Evolutionary conservation across 108 stramenopile species (phyloP).

Genomic region (Conticribra guillardii): DNA sequence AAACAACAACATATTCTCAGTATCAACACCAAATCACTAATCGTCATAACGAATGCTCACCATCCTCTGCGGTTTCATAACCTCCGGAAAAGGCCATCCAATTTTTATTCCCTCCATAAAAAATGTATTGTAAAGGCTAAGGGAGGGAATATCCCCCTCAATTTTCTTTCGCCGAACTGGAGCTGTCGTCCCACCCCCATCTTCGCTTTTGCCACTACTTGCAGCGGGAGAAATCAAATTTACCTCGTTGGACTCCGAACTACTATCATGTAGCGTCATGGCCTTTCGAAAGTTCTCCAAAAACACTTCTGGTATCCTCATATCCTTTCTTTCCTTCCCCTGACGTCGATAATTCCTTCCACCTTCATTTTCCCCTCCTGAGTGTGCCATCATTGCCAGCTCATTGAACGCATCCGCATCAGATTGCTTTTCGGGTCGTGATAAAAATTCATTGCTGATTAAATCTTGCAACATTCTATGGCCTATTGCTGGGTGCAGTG

Average conservation of each 20-base stretch:
- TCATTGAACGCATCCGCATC: not conserved
- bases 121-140: conserved; percentile 58
- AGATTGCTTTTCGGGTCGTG: too few relatives aligned
- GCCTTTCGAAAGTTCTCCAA: conserved; percentile 48
- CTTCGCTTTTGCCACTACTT: not conserved
- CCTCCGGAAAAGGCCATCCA: conserved; percentile 73
- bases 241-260: not conserved
- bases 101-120: conserved; percentile 71
- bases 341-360: conserved; percentile 7
- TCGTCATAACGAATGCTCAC: too few relatives aligned
- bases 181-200: not conserved
- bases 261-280: conserved; percentile 10
- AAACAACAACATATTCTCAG: too few relatives aligned
- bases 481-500: too few relatives aligned
- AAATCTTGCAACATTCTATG: too few relatives aligned
- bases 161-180: conserved; percentile 30
- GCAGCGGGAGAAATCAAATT: conserved; percentile 7
- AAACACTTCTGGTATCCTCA: conserved; percentile 52
- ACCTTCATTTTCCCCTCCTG: not conserved
- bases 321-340: conserved; percentile 31
- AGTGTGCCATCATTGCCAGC: too few relatives aligned
- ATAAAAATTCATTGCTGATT: too few relatives aligned
- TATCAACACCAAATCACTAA: too few relatives aligned
- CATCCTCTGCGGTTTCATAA: conserved; percentile 75
- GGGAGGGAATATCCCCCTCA: conserved; percentile 68